A percentile compares a stretch with the other conserved stretches of the same genome.
phyloP scores from a whole-genome alignment of 495 filamentous ascomycete genomes.

The Penicillium nucicola region DNA sequence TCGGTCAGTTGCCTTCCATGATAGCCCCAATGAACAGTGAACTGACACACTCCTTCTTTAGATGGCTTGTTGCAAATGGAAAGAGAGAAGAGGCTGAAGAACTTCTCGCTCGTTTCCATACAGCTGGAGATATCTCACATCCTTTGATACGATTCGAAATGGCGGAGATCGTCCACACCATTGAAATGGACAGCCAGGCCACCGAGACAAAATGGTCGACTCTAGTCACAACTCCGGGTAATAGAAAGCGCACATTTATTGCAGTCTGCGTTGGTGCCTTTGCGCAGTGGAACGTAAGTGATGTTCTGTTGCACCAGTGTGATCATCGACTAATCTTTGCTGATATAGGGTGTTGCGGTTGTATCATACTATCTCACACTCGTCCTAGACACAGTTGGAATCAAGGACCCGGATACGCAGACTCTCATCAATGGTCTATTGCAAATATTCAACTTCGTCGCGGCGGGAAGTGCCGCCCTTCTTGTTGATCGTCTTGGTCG shows the following conservation, averaged over 20 bases:
- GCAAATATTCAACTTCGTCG: conserved; percentile 39
- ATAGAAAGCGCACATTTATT: conserved; percentile 57
- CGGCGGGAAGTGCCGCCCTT: conserved; percentile 48
- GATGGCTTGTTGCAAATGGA: conserved; percentile 41
- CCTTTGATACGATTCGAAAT: conserved; percentile 22
- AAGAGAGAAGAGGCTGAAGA: conserved; percentile 33
- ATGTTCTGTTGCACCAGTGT: too few relatives aligned
- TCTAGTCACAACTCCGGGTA: conserved; percentile 64
- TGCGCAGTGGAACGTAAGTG: conserved; percentile 23
- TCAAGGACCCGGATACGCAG: conserved; percentile 24
- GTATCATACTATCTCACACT: conserved; percentile 53
- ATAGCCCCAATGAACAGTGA: too few relatives aligned
- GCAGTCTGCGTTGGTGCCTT: conserved; percentile 51
- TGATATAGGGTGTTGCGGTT: conserved; percentile 60
- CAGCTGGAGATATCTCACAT: conserved; percentile 15
- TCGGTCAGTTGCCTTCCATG: conserved; percentile 12
- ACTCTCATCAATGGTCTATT: conserved; percentile 26
- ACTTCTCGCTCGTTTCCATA: conserved; percentile 31
- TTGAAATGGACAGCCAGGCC: conserved; percentile 24
- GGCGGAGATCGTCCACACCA: conserved; percentile 19
- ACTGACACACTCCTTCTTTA: neutral
- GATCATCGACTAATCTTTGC: conserved; percentile 26
- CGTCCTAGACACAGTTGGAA: conserved; percentile 34
- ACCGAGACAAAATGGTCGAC: conserved; percentile 39
- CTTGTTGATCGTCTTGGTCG: conserved; percentile 57